A percentile compares a stretch with the other conserved stretches of the same genome.
These are phyloP conservation scores for Styphnolobium japonicum DNA, from an alignment of 306 rosid genomes.

Conservation along the genomic window DNA sequence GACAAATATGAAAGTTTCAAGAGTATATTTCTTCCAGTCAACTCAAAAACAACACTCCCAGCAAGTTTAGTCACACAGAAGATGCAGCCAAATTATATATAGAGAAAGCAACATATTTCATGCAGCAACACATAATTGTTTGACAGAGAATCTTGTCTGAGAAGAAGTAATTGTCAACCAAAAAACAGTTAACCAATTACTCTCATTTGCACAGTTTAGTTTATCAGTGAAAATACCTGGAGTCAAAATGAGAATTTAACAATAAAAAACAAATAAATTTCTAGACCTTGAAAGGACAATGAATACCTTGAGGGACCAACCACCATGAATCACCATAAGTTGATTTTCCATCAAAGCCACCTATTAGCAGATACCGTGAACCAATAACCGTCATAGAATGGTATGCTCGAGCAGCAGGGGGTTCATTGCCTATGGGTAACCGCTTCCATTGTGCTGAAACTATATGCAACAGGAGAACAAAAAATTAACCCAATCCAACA, in stretches of 20 bases:
- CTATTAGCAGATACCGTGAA: slow-evolving; percentile 73
- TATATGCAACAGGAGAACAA: slow-evolving; percentile 27
- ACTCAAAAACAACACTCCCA: slow-evolving; percentile 16
- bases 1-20: slow-evolving; percentile 9
- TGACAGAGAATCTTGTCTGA: neutral
- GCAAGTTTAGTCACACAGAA: neutral
- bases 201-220: neutral
- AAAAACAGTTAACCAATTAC: neutral
- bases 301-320: slow-evolving; percentile 91
- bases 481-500: slow-evolving; percentile 14
- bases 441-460: slow-evolving; percentile 98
- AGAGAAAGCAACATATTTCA: neutral
- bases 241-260: neutral
- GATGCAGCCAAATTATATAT: neutral
- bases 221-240: slow-evolving; percentile 2
- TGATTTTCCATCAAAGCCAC: slow-evolving; percentile 95
- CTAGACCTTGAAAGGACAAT: slow-evolving; percentile 10
- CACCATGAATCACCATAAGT: slow-evolving; percentile 95
- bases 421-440: slow-evolving; percentile 71
- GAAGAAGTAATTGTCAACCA: neutral
- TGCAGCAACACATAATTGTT: neutral
- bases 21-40: neutral
- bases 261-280: neutral
- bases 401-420: slow-evolving; percentile 97
- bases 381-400: slow-evolving; percentile 80